These are phyloP conservation scores for Pleurozium schreberi DNA, from an alignment of 225 moss, liverwort and hornwort genomes.

Conservation along the genomic window DNA sequence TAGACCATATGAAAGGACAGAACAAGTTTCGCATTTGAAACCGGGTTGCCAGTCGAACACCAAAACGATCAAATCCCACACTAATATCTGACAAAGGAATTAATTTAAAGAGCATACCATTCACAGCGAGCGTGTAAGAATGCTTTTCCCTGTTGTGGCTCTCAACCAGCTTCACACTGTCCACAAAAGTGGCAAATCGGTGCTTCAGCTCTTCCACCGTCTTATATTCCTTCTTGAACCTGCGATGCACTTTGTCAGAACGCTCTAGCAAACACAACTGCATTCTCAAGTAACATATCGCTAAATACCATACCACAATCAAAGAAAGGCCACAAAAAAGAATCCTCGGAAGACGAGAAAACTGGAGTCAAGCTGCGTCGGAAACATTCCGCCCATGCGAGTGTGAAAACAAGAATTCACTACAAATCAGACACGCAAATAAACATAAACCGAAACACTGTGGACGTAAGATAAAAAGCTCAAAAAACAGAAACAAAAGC, in stretches of 20 bases:
- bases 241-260: conserved; percentile 13
- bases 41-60: neutral
- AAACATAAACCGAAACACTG: neutral
- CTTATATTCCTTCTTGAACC: conserved; percentile 72
- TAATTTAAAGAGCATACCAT: conserved; percentile 27
- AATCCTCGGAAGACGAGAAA: neutral
- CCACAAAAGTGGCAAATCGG: conserved; percentile 64
- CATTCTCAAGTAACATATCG: neutral
- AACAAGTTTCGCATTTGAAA: neutral
- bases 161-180: conserved; percentile 69
- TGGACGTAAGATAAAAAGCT: neutral
- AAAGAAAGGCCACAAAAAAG: too few relatives aligned
- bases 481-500: neutral
- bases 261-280: neutral
- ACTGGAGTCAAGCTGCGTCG: neutral
- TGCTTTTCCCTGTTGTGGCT: conserved; percentile 55
- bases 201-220: conserved; percentile 55
- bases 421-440: neutral
- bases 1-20: neutral
- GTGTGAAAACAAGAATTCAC: neutral
- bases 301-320: neutral
- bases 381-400: neutral
- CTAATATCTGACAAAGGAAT: neutral
- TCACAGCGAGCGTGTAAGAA: conserved; percentile 78
- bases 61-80: neutral